Conservation (phyloP, 345 rosid species). For the Tarenaya hassleriana region DNA sequence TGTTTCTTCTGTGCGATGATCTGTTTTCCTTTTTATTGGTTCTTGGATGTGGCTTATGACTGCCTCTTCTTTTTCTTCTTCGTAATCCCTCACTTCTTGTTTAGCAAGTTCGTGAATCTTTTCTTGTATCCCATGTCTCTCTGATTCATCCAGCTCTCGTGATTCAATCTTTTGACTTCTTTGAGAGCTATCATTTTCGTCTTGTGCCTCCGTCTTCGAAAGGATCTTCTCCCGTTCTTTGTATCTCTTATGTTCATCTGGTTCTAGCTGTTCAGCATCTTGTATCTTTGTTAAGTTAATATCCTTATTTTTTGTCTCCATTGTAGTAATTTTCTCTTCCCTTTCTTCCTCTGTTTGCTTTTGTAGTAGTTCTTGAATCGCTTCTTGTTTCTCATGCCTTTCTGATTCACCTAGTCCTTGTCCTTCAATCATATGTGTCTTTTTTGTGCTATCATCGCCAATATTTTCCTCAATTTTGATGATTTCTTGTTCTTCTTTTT, state of each 20-base stretch:
- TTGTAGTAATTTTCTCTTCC: constrained; percentile 10
- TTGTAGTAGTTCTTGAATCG: not conserved
- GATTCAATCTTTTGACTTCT: too few species aligned
- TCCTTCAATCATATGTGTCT: not conserved
- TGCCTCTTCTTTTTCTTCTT: too few species aligned
- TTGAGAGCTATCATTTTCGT: too few species aligned
- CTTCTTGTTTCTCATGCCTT: not conserved
- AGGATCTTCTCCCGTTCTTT: constrained; percentile 10
- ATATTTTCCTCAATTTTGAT: not conserved
- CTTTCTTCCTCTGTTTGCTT: not conserved
- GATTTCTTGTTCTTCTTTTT: not conserved
- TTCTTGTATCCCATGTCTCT: too few species aligned
- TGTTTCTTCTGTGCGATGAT: not conserved
- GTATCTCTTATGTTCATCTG: constrained; percentile 1
- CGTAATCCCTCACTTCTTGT: too few species aligned
- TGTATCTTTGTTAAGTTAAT: not conserved
- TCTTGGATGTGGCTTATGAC: too few species aligned
- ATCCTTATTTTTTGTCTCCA: constrained; percentile 2
- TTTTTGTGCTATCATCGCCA: not conserved
- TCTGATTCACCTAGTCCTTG: constrained; percentile 3
- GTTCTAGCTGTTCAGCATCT: constrained; percentile 6
- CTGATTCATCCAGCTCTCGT: too few species aligned
- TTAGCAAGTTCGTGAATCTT: too few species aligned
- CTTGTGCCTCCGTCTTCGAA: too few species aligned
- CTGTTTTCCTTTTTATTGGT: too few species aligned